Conservation (phyloP, 306 rosid species). For the Trichosanthes cucumerina region DNA sequence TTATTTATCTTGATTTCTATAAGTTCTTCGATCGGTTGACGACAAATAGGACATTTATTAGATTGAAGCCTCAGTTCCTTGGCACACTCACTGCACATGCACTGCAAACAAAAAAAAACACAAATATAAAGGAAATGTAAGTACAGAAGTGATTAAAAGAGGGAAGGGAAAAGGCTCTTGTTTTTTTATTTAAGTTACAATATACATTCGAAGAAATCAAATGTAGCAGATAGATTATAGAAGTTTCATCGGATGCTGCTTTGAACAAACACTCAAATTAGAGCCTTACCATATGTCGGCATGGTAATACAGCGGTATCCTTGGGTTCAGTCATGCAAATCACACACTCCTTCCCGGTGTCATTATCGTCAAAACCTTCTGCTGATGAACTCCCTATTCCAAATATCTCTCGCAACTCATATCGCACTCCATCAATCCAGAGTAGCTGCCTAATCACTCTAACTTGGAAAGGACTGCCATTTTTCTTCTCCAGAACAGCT, state of each 20-base stretch:
- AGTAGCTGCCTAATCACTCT: slow-evolving; percentile 64
- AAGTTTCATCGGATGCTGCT: background rate
- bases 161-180: background rate
- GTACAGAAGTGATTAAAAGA: background rate
- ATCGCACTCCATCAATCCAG: slow-evolving; percentile 70
- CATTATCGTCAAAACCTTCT: slow-evolving; percentile 47
- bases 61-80: slow-evolving; percentile 61
- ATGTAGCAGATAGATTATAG: background rate
- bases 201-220: background rate
- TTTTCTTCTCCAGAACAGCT: slow-evolving; percentile 61
- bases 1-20: slow-evolving; percentile 63
- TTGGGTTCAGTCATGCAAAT: slow-evolving; percentile 92
- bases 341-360: slow-evolving; percentile 75
- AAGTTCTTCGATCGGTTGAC: slow-evolving; percentile 75
- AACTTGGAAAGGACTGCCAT: slow-evolving; percentile 43
- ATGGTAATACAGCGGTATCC: slow-evolving; percentile 75
- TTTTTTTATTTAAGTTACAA: background rate
- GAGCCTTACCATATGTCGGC: slow-evolving; percentile 80
- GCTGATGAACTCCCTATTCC: slow-evolving; percentile 61
- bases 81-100: slow-evolving; percentile 88
- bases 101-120: slow-evolving; percentile 34
- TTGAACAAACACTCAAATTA: background rate
- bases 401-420: slow-evolving; percentile 71
- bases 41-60: slow-evolving; percentile 87
- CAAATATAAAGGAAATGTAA: background rate